Percentiles rank a stretch among this genome's conserved stretches.
These are phyloP conservation scores for Populus alba DNA, from an alignment of 345 rosid species.

Conservation along the genomic window DNA sequence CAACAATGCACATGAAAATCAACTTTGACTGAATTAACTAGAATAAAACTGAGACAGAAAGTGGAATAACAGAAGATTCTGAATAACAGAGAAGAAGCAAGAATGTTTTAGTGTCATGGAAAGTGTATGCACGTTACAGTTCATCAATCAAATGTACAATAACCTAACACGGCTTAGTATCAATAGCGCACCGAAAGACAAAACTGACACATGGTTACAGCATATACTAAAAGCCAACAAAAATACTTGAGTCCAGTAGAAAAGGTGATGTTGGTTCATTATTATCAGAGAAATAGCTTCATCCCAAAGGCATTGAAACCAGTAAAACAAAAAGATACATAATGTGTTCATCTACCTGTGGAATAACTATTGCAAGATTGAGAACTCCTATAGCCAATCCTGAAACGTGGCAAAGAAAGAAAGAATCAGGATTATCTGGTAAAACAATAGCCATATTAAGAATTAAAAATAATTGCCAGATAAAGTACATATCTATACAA, in stretches of 20 bases:
- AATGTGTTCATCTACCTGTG: constrained; percentile 53
- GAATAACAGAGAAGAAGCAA: not conserved
- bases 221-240: not conserved
- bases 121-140: not conserved
- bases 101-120: not conserved
- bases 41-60: not conserved
- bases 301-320: not conserved
- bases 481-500: constrained; percentile 15
- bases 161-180: not conserved
- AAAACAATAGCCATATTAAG: not conserved
- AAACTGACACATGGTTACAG: not conserved
- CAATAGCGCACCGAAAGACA: not conserved
- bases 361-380: constrained; percentile 89
- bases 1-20: constrained; percentile 13
- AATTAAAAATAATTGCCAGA: not conserved
- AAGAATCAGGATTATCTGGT: not conserved
- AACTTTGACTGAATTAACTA: constrained; percentile 4
- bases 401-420: constrained; percentile 26
- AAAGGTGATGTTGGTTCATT: not conserved
- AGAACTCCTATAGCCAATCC: constrained; percentile 96
- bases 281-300: not conserved
- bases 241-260: not conserved
- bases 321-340: not conserved
- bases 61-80: not conserved
- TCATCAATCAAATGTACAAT: not conserved